Base-by-base conservation (phyloP, 768 basidiomycete genomes). In the Amanita polypyramis region DNA sequence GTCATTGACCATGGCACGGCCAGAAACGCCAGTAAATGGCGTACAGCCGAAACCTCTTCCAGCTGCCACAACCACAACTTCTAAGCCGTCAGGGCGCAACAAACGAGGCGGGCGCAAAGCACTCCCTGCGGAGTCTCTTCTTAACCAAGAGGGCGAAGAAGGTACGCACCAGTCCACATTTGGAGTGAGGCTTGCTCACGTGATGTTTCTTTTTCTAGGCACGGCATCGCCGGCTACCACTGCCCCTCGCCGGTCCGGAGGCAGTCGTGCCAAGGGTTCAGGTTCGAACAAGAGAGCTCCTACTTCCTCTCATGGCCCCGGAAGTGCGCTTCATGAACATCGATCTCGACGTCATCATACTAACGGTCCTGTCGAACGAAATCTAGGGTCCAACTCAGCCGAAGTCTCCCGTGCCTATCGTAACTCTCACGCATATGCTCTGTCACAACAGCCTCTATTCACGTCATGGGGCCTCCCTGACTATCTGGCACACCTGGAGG, bases 401-500 rank as follows among this genome's bases (percentile, higher is more conserved):
- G 77, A 78, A 53, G 66, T 66, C 51, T 73, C 81, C 46, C 76
- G 82, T 51, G 78, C 83, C 50, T 86, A 85, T 62, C 82, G 79
- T 57, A 82, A 82, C 65, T 79, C 82, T 52, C 85, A 87, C 72
- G 82, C 80, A 19, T 86, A 85, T 60, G 83, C 75, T 39, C 78
- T 85, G 44, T 81, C 83, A 10, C 85, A 87, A 57, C 84, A 87
- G 59, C 78, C 83, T 27, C 68, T 87, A 7, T 78, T 79, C 65
- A 88, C 85, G 30, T 82, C 85, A 43, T 98, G 94, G 93, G 79
- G 81, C 49, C 70, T 98, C 42, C 94, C 94, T 5, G 94, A 97
- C 68, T 94, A 96, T 65, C 76, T 97, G 38, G 77, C 84, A 0
- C 88, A 94, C 60, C 80, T 95, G 52, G 77, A 85, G 55, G 77